These are phyloP conservation scores for Venturia asperata DNA, from an alignment of 2,329 filamentous ascomycete genomes.

Conservation along the genomic window DNA sequence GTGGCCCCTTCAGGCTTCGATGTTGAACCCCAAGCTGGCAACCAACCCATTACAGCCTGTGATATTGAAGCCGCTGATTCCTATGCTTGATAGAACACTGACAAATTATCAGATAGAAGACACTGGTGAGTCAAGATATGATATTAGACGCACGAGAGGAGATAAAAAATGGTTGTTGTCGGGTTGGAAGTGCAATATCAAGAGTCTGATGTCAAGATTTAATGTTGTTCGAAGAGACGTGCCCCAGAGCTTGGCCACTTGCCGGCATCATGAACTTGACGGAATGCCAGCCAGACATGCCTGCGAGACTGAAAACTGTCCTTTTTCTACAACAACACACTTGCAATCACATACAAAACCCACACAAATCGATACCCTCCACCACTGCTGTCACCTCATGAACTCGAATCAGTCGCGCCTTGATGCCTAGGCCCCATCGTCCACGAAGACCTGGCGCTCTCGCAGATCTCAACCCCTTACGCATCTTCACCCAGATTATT, in stretches of 20 bases:
- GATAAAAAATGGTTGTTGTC: not conserved
- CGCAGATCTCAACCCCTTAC: conserved; percentile 58
- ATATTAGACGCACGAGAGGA: not conserved
- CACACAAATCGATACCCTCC: not conserved
- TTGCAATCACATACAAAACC: not conserved
- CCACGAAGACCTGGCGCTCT: conserved; percentile 59
- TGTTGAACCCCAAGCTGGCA: conserved; percentile 15
- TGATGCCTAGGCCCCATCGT: conserved; percentile 50
- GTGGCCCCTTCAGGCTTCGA: conserved; percentile 4
- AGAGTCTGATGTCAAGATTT: not conserved
- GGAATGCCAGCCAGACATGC: not conserved
- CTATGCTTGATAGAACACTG: not conserved
- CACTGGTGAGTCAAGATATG: not conserved
- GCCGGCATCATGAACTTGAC: not conserved
- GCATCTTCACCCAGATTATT: conserved; percentile 60
- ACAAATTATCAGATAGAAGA: not conserved
- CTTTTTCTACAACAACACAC: not conserved
- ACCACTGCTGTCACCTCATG: not conserved
- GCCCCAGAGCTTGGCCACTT: not conserved
- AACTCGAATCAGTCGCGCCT: not conserved
- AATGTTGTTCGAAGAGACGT: not conserved
- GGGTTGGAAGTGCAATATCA: not conserved
- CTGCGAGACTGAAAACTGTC: conserved; percentile 3
- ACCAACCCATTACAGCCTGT: conserved; percentile 16
- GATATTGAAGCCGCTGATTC: not conserved